A percentile compares a stretch with the other conserved stretches of the same genome.
Conservation (phyloP, 73 alveolate species). For the Paraurostyla sp. region DNA sequence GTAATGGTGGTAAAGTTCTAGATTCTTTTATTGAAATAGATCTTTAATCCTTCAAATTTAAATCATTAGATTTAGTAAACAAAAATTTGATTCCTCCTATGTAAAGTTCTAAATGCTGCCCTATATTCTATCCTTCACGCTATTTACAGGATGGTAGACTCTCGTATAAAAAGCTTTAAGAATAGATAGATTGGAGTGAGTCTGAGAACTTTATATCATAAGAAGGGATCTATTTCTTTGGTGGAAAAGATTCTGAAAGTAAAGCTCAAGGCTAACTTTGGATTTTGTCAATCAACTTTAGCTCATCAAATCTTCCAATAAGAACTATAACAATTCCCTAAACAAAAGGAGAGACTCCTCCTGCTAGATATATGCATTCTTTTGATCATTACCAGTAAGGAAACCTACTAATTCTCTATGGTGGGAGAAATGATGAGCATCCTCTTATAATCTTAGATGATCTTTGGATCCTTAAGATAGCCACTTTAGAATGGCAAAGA, state of each 20-base stretch:
- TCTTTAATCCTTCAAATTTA: neutral
- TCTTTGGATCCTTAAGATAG: constrained; percentile 40
- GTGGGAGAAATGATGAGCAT: constrained; percentile 93
- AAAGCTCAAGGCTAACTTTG: constrained; percentile 83
- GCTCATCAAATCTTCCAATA: constrained; percentile 66
- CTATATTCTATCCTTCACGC: constrained; percentile 37
- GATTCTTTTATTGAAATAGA: constrained; percentile 34
- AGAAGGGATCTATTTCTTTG: constrained; percentile 95
- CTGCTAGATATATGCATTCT: constrained; percentile 91
- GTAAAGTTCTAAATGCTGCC: constrained; percentile 21
- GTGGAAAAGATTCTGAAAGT: constrained; percentile 90
- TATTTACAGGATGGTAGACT: neutral
- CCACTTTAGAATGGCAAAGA: constrained; percentile 32
- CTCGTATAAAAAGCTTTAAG: neutral
- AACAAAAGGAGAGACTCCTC: constrained; percentile 89
- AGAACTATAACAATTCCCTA: constrained; percentile 76
- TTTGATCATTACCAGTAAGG: constrained; percentile 84
- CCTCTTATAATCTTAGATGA: constrained; percentile 1
- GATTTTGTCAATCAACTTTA: constrained; percentile 82
- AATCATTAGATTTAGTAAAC: neutral
- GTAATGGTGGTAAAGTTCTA: neutral
- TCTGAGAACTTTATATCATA: constrained; percentile 23
- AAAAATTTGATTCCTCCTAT: neutral
- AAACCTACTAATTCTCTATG: constrained; percentile 83
- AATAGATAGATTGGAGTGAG: constrained; percentile 34